These are phyloP conservation scores for Coelastrella sp. DNA, from an alignment of 139 green algal species.

Conservation along the genomic window DNA sequence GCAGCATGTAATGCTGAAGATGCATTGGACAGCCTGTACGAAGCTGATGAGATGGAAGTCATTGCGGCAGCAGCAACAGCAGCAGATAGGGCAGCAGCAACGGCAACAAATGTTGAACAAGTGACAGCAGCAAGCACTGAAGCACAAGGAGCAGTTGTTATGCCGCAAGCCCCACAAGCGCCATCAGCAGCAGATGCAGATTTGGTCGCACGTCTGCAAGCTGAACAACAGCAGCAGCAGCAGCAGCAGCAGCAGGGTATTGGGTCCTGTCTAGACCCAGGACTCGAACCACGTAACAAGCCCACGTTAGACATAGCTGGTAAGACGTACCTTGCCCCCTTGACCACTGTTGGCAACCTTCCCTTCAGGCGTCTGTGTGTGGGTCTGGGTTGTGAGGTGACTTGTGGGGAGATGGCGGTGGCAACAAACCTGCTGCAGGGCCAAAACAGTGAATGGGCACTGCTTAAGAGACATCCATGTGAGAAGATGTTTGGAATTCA, in stretches of 20 bases:
- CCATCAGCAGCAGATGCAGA: neutral
- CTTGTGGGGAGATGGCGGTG: slow-evolving; percentile 96
- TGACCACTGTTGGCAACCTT: slow-evolving; percentile 97
- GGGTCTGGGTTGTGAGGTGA: slow-evolving; percentile 88
- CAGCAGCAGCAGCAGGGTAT: slow-evolving; percentile 2
- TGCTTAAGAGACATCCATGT: slow-evolving; percentile 91
- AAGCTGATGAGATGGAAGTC: neutral
- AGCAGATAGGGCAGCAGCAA: neutral
- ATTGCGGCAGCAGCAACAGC: neutral
- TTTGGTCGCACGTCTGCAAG: neutral
- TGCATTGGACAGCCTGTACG: neutral
- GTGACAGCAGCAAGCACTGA: slow-evolving; percentile 10
- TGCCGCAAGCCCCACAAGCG: neutral
- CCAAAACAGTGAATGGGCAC: slow-evolving; percentile 94
- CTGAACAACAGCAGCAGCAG: neutral
- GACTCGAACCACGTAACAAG: neutral
- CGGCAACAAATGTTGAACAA: neutral
- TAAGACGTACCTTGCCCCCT: slow-evolving; percentile 94
- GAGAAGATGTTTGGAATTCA: slow-evolving; percentile 98
- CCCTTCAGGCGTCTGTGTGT: slow-evolving; percentile 95
- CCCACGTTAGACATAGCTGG: slow-evolving; percentile 50
- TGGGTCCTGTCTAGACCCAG: neutral
- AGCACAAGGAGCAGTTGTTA: neutral
- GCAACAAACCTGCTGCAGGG: slow-evolving; percentile 94
- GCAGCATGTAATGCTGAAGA: neutral